phyloP scores from a whole-genome alignment of 225 moss, liverwort and hornwort genomes.

The Polytrichum commune region DNA sequence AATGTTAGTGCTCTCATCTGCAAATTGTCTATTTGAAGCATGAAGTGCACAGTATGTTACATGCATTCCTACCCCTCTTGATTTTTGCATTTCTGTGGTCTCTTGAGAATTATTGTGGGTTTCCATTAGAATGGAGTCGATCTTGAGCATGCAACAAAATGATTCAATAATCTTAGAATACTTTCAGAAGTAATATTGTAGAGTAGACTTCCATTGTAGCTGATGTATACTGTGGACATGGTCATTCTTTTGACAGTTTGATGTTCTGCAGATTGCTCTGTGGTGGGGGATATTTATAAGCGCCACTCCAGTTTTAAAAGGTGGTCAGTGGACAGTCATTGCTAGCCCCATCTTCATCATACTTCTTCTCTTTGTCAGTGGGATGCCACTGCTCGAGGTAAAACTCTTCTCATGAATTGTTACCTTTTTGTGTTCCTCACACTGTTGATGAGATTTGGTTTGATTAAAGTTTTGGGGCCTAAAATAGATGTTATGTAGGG shows the following conservation, averaged over 20 bases:
- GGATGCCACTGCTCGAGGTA: constrained; percentile 84
- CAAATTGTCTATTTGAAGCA: background rate
- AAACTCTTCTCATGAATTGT: constrained; percentile 8
- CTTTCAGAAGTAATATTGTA: background rate
- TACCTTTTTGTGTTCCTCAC: background rate
- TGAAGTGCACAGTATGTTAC: too few species aligned
- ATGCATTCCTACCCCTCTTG: too few species aligned
- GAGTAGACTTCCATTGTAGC: background rate
- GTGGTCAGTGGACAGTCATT: constrained; percentile 86
- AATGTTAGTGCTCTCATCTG: background rate
- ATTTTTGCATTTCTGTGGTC: background rate
- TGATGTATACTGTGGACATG: background rate
- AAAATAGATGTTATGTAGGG: too few species aligned
- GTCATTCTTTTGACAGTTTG: background rate
- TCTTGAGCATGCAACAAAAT: too few species aligned
- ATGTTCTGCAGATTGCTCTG: constrained; percentile 55
- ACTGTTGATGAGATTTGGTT: too few species aligned
- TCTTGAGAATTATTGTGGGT: too few species aligned
- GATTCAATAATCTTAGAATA: background rate
- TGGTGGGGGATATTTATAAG: constrained; percentile 98
- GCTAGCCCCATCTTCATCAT: constrained; percentile 75
- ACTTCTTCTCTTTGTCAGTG: constrained; percentile 94
- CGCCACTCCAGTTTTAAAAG: constrained; percentile 71
- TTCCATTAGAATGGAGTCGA: too few species aligned
- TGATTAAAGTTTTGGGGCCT: too few species aligned